These are phyloP conservation scores for Echeveria elegans DNA, from an alignment of 164 flowering plant genomes.

Conservation along the genomic window DNA sequence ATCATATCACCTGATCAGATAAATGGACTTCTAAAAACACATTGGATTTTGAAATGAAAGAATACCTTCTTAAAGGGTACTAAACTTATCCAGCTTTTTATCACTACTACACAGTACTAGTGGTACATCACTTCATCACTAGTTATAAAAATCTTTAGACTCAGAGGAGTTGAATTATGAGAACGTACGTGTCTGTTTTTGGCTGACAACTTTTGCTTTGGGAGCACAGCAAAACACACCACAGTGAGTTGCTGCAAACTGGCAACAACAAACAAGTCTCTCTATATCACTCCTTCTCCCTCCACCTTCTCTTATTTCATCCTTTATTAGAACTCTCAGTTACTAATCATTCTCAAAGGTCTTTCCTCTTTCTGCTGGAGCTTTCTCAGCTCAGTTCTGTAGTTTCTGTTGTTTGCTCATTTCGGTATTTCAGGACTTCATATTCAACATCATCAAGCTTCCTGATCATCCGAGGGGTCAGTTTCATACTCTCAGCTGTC, in stretches of 20 bases:
- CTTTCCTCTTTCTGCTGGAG: not conserved
- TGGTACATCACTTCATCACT: not conserved
- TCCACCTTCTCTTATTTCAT: not conserved
- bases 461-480: too few species aligned
- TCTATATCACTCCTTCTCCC: not conserved
- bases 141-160: not conserved
- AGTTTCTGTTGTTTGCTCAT: not conserved
- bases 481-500: not conserved
- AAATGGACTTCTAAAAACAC: not conserved
- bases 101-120: not conserved
- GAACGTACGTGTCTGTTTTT: slow-evolving; percentile 4
- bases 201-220: not conserved
- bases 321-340: too few species aligned
- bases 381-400: not conserved
- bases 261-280: not conserved
- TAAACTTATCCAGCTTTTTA: not conserved
- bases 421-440: not conserved
- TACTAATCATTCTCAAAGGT: not conserved
- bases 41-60: slow-evolving; percentile 5
- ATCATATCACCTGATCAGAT: not conserved
- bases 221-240: not conserved
- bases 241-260: slow-evolving; percentile 4
- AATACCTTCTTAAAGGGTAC: not conserved
- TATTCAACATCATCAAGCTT: not conserved
- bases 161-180: slow-evolving; percentile 6